These are phyloP conservation scores for Nemophila menziesii DNA, from an alignment of 257 asterid genomes.

Conservation along the genomic window DNA sequence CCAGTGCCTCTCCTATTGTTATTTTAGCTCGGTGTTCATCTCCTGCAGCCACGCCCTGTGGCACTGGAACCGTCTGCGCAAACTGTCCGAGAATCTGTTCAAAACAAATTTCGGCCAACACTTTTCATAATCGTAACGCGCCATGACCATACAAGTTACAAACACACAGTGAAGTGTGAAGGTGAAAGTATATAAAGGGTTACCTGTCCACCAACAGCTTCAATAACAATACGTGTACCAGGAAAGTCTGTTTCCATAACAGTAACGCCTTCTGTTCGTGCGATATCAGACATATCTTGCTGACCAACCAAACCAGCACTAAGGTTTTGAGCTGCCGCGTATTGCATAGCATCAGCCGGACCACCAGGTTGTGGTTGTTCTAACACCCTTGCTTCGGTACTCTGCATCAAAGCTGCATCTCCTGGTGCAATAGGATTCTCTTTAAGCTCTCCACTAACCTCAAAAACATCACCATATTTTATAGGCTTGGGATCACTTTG, in stretches of 20 bases:
- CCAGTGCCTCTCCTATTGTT: conserved; percentile 72
- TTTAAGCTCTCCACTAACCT: conserved; percentile 43
- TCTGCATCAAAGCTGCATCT: conserved; percentile 68
- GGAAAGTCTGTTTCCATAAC: conserved; percentile 36
- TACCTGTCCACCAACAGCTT: conserved; percentile 59
- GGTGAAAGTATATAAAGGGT: too few species aligned
- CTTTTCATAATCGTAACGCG: too few species aligned
- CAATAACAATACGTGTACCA: conserved; percentile 40
- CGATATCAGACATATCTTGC: conserved; percentile 25
- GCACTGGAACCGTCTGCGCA: conserved; percentile 15
- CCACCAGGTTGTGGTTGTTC: conserved; percentile 47
- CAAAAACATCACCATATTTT: conserved; percentile 50
- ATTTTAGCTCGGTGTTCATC: conserved; percentile 12
- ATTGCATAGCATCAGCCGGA: conserved; percentile 50
- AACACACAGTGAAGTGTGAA: neutral
- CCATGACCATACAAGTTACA: neutral
- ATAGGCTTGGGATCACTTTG: conserved; percentile 17
- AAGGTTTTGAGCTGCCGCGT: conserved; percentile 43
- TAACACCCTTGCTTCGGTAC: conserved; percentile 33
- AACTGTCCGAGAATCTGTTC: conserved; percentile 39
- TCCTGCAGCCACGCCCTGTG: conserved; percentile 6
- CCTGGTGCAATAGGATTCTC: conserved; percentile 39
- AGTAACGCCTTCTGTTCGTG: conserved; percentile 27
- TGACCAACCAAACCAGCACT: conserved; percentile 43
- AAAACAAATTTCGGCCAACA: neutral